Evolutionary conservation across 2,329 filamentous ascomycete genomes (phyloP), one percentile per base, ranked within the genome.

Genomic region (Ceratocystis harringtonii): DNA sequence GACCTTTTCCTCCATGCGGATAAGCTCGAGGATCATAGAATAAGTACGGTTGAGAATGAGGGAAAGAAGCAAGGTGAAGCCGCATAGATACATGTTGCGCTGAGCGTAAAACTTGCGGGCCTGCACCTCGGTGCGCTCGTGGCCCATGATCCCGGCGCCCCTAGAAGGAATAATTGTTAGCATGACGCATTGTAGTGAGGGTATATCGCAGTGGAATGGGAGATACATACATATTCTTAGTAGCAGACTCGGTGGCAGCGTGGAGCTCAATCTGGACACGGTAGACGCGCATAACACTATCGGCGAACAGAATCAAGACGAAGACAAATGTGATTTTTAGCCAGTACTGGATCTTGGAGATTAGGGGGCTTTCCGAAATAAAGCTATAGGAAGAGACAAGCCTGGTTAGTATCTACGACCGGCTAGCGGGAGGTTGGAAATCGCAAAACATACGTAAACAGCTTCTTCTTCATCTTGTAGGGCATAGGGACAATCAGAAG

Each of bases 31-130:
- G 73, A 96, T 96, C 89, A 97, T 92, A 73, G 87, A 89, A 80
- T 97, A 99, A 74, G 94, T 99, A 74, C 94, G 92, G 86, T 99
- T 97, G 75, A 95, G 89, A 77, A 99, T 99, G 69, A 99, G 83
- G 64, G 92, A 97, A 68, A 99, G 87, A 85, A 99, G 97, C 69
- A 99, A 87, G 4, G 94, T 99, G 82, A 99, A 99, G 72, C 94
- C 94, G 77, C 94, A 97, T 68, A 99, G 91, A 80, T 99, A 99
- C 94, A 99, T 99, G 85, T 99, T 99, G 77, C 94, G 92, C 81
- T 99, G 92, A 68, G 92, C 96, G 84, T 99, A 99, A 82, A 99
- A 99, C 79, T 99, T 99, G 83, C 94, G 91, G 70, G 94, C 92
- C 78, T 99, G 94, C 63, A 97, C 92, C 79, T 99, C 94, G 84